phyloP scores from a whole-genome alignment of 345 rosid genomes.

The Moricandia moricandioides region DNA sequence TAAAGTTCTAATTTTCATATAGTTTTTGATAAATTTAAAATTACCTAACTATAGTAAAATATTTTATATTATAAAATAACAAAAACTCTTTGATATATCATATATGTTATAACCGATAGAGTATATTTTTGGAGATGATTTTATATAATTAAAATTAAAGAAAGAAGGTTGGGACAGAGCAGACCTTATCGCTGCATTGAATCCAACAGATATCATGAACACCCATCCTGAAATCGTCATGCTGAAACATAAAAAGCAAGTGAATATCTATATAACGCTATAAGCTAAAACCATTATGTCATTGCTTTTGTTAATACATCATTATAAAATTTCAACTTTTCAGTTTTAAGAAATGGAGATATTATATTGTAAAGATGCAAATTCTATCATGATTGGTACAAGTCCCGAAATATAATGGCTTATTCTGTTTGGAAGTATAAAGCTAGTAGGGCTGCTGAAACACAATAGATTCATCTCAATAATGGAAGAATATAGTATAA shows the following conservation, averaged over 20 bases:
- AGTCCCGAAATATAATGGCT: constrained; percentile 3
- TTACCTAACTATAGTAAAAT: too few species aligned
- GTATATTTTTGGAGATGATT: not conserved
- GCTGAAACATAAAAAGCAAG: constrained; percentile 35
- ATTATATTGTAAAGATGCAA: not conserved
- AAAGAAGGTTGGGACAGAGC: not conserved
- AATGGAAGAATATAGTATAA: not conserved
- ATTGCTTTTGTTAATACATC: not conserved
- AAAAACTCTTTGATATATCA: too few species aligned
- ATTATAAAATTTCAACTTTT: not conserved
- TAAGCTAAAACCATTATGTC: not conserved
- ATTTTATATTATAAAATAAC: too few species aligned
- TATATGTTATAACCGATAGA: too few species aligned
- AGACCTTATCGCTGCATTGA: constrained; percentile 67
- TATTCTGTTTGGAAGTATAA: constrained; percentile 1
- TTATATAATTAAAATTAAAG: not conserved
- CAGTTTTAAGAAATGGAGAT: not conserved
- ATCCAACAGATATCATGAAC: constrained; percentile 65
- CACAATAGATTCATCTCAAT: not conserved
- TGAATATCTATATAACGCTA: not conserved
- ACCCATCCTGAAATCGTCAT: constrained; percentile 56
- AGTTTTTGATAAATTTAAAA: too few species aligned
- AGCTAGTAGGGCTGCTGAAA: not conserved
- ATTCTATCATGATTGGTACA: constrained; percentile 20
- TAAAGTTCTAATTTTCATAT: too few species aligned